Base-by-base conservation (phyloP, 192 early-diverging fungal species). In the Rhizoclosmatium globosum region DNA sequence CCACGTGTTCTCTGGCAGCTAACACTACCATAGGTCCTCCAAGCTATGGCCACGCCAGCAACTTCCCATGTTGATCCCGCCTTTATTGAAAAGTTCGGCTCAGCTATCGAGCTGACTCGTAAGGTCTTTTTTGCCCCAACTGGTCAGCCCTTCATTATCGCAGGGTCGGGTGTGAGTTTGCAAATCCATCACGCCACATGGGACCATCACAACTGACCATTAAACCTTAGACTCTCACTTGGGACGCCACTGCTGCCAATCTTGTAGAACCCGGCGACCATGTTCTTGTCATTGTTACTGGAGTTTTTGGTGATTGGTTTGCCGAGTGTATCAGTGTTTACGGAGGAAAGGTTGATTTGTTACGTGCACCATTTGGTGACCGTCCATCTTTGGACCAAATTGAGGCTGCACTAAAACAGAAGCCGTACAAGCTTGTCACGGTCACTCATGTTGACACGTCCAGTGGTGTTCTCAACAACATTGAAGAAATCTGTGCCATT, bases 361-460 rank as follows among this genome's bases (percentile, higher is more conserved):
- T 97, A 62, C 92, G 91, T 39, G 88, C 92, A 2, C 79, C 87
- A 38, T 89, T 89, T 39, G 96, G 95, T 39, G 82, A 88, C 67
- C 87, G 91, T 41, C 93, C 94, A 72, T 78, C 89, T 64, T 78
- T 93, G 62, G 92, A 85, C 0, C 85, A 90, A 65, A 87, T 99
- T 59, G 87, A 86, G 15, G 77, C 85, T 53, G 94, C 91, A 42
- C 83, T 99, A 60, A 74, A 71, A 58, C 17, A 65, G 41, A 48
- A 67, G 48, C 86, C 87, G 76, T 96, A 92, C 89, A 97, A 97
- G 88, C 80, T 95, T 43, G 85, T 99, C 45, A 95, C 95, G 31
- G 86, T 99, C 74, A 95, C 97, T 48, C 97, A 99, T 76, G 96
- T 97, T 13, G 97, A 99, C 81, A 99, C 97, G 2, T 97, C 95